These are phyloP conservation scores for Blastocystis sp. DNA, from an alignment of 352 stramenopile genomes.

Conservation along the genomic window DNA sequence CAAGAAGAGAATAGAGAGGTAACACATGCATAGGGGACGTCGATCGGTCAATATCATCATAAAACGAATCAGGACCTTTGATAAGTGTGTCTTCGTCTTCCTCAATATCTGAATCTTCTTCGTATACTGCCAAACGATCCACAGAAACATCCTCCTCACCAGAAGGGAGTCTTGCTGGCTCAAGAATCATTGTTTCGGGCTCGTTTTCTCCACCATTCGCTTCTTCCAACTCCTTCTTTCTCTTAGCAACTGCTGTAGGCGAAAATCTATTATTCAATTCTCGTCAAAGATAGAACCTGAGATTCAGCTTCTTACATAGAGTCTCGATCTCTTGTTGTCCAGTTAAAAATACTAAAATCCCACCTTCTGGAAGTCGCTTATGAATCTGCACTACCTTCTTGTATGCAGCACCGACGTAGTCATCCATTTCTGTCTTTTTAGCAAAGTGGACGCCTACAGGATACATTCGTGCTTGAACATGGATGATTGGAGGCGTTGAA, in stretches of 20 bases:
- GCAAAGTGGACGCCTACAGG: slow-evolving; percentile 95
- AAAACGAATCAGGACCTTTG: slow-evolving; percentile 64
- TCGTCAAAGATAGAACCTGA: neutral
- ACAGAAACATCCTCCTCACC: slow-evolving; percentile 60
- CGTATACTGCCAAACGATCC: slow-evolving; percentile 30
- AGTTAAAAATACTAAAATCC: slow-evolving; percentile 94
- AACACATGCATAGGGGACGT: slow-evolving; percentile 82
- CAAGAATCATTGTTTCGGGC: neutral
- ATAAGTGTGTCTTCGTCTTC: slow-evolving; percentile 18
- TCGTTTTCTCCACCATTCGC: slow-evolving; percentile 31
- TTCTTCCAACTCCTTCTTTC: slow-evolving; percentile 64
- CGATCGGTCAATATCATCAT: slow-evolving; percentile 62
- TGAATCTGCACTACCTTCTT: slow-evolving; percentile 87
- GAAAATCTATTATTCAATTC: neutral
- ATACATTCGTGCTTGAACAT: slow-evolving; percentile 86
- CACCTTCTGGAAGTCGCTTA: slow-evolving; percentile 86
- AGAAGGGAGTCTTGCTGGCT: slow-evolving; percentile 53
- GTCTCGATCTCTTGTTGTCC: slow-evolving; percentile 87
- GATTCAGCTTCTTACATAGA: slow-evolving; percentile 68
- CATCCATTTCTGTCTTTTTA: slow-evolving; percentile 89
- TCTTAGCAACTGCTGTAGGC: neutral
- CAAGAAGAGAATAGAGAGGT: slow-evolving; percentile 90
- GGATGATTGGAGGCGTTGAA: slow-evolving; percentile 80
- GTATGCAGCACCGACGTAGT: slow-evolving; percentile 89
- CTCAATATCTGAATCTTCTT: slow-evolving; percentile 63